Base-by-base conservation (phyloP, 2,329 filamentous ascomycete genomes). In the Cercospora brassicicola region DNA sequence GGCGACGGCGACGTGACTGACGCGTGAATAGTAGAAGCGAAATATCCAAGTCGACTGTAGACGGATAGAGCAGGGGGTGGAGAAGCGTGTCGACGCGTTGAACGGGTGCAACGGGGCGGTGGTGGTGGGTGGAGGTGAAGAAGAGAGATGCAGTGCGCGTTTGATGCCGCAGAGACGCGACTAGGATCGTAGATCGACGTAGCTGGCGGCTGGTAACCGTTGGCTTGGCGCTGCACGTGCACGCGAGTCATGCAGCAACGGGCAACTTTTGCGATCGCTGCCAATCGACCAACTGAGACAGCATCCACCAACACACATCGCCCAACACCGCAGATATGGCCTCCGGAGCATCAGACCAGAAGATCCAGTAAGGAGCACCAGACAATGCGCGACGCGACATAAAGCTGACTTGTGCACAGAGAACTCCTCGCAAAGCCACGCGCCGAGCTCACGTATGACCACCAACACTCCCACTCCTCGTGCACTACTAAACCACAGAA, bases 361-460 rank as follows among this genome's bases (percentile, higher is more conserved):
- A 68, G 67, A 65, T 68, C 20, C 67, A 68, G 67, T 68, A 26
- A 28, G 67, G 11, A 42, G 9, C 26, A 59, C 15, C 18, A 33
- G 20, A 51, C 11, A 20, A 42, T n/a, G 30, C 28, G 36, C 13
- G 48, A 10, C 20, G 30, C n/a, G 18, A 20, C 30, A 10, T 30
- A 6, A 30, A 30, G 42, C 62, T 64, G 62, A 64, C 62, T 36
- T 56, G 30, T 36, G 18, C 78, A 83, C 48, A 80, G 82, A 81
- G 93, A 97, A 81, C 89, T 97, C 77, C 88, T 96, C 73, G 90
- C 88, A 80, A 97, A 97, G 87, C 90, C 92, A 73, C 92, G 93
- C 82, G 89, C 86, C 77, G 94, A 97, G 80, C 90, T 97, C 82
- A 97, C 93, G 93, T 96, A 89, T 75, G 90, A 86, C 67, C 67